A percentile compares a stretch with the other conserved stretches of the same genome.
Evolutionary conservation across 83 land plant genomes (phyloP).

Genomic region (Larix sibirica): DNA sequence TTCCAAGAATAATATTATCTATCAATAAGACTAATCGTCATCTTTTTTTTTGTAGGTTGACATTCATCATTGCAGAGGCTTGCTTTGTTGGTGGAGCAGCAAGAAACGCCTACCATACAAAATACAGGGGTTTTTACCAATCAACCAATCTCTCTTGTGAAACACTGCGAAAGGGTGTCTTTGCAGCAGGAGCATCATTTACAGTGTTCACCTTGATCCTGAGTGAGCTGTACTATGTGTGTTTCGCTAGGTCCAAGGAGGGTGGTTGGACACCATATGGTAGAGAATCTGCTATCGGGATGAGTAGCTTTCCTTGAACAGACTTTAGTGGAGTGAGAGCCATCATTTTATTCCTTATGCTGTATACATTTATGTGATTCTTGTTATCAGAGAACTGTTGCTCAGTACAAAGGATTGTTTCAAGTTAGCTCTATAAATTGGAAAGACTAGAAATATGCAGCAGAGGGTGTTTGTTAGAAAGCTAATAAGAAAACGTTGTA

Average conservation of each 20-base stretch:
- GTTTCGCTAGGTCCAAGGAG: conserved; percentile 45
- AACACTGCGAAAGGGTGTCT: conserved; percentile 75
- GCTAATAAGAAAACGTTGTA: no score
- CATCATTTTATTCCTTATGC: no score
- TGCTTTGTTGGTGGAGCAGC: conserved; percentile 84
- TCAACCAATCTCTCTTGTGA: conserved; percentile 39
- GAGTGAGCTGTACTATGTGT: conserved; percentile 65
- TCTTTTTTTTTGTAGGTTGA: conserved; percentile 50
- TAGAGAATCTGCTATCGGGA: conserved; percentile 15
- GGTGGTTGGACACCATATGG: conserved; percentile 18
- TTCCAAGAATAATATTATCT: no score
- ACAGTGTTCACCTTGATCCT: conserved; percentile 69
- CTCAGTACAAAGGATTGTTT: no score
- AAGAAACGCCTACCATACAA: conserved; percentile 73
- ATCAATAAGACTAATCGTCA: not conserved
- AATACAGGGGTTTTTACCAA: conserved; percentile 24
- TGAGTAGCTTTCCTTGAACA: conserved; percentile 7
- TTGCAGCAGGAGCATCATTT: conserved; percentile 88
- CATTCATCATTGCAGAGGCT: conserved; percentile 75
- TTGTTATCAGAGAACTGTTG: no score
- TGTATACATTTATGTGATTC: no score
- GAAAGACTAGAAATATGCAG: no score
- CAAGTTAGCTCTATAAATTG: no score
- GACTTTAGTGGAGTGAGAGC: not conserved
- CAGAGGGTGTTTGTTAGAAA: no score